Base-by-base conservation (phyloP, 2,329 filamentous ascomycete species). In the Colletotrichum gigasporum region DNA sequence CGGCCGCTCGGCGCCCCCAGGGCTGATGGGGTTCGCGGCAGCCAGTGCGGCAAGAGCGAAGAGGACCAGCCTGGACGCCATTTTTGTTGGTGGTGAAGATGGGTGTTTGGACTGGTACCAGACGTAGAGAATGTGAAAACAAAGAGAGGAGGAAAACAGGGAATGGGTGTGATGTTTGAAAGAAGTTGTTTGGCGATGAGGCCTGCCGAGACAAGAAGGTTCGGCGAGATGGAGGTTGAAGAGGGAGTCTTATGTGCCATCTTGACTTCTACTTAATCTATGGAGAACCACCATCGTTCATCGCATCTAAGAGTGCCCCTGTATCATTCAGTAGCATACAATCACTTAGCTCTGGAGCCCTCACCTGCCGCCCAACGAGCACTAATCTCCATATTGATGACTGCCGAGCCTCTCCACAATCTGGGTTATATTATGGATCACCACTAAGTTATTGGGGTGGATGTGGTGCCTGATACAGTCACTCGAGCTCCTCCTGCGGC, bases 21-120 rank as follows among this genome's bases (percentile, higher is more conserved):
- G 53, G 53, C 45, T 16, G 28, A 63, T 52, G 37, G 60, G 53
- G 60, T 63, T 63, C 37, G 53, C 60, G n/a, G 60, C 5, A 63
- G 14, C 60, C 60, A 63, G 60, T 24, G 53, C 60, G 60, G 60
- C 60, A 52, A 63, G 60, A n/a, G 60, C 37, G 37, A 52, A 63
- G 24, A 63, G 44, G 60, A 63, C 45, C 60, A 63, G 45, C 44
- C 60, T 56, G 45, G 53, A 63, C 5, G 53, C 60, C 60, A 63
- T 63, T 37, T 24, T 63, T 30, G 16, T 35, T 30, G 8, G 12
- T 63, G 22, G 14, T 52, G 4, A 22, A 22, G 22, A 10, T 42
- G 24, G 18, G 11, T 30, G 44, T 30, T 26, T 16, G 16, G n/a
- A 28, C 44, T 50, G 28, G 37, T 58, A 35, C 53, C 45, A 37